A percentile compares a stretch with the other conserved stretches of the same genome.
These are phyloP conservation scores for Euphorbia peplus DNA, from an alignment of 345 rosid genomes.

Conservation along the genomic window DNA sequence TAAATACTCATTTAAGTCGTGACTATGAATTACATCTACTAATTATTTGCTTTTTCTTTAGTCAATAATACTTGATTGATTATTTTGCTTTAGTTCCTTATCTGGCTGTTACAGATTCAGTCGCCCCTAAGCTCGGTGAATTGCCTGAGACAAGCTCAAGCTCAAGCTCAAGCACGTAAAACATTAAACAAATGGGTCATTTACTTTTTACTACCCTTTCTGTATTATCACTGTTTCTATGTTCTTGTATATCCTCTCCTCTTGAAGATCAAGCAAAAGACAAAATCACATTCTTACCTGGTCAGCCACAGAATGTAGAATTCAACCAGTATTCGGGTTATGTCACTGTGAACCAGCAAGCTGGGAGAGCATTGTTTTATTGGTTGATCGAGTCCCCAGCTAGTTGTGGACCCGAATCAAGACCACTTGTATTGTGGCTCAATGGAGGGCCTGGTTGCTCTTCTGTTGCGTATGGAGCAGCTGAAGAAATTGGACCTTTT, in stretches of 20 bases:
- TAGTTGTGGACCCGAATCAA: constrained; percentile 51
- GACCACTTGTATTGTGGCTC: constrained; percentile 90
- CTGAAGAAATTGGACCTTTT: constrained; percentile 91
- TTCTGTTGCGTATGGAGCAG: constrained; percentile 75
- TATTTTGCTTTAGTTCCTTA: not conserved
- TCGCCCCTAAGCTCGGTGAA: constrained; percentile 10
- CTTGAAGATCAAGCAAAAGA: constrained; percentile 51
- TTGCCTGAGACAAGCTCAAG: constrained; percentile 7
- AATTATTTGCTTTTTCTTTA: too few relatives aligned
- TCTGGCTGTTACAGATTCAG: constrained; percentile 2
- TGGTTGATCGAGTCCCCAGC: constrained; percentile 81
- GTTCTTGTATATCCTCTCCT: constrained; percentile 26
- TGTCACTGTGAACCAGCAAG: constrained; percentile 69
- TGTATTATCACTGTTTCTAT: constrained; percentile 26
- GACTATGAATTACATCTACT: too few relatives aligned
- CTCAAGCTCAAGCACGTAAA: not conserved
- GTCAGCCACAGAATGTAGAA: constrained; percentile 61
- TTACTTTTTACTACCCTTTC: constrained; percentile 13
- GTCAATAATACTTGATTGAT: not conserved
- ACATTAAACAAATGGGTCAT: constrained; percentile 32
- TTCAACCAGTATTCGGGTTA: constrained; percentile 86
- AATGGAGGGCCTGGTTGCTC: constrained; percentile 97
- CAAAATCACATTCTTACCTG: constrained; percentile 62
- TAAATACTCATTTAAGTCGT: too few relatives aligned
- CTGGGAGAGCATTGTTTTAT: constrained; percentile 89